Conservation (phyloP, 2,329 filamentous ascomycete species). For the Verticillium isaacii region DNA sequence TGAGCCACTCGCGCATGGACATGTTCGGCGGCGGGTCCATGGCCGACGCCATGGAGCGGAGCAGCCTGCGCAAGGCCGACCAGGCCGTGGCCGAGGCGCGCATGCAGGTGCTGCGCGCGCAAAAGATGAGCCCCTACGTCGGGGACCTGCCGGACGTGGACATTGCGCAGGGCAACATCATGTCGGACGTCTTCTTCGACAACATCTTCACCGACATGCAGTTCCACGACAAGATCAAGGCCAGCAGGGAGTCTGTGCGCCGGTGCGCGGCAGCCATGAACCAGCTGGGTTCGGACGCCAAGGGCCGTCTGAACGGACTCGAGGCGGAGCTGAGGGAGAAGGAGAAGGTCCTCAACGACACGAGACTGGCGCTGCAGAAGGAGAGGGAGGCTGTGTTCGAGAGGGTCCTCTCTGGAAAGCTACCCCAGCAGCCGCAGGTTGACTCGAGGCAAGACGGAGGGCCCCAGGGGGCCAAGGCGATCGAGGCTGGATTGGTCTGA, state of each 20-base stretch:
- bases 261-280: conserved; percentile 26
- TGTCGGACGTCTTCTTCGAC: conserved; percentile 50
- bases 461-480: neutral
- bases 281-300: conserved; percentile 17
- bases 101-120: conserved; percentile 33
- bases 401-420: conserved; percentile 5
- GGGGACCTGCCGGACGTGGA: conserved; percentile 31
- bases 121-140: conserved; percentile 31
- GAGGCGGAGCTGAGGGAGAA: conserved; percentile 23
- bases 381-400: conserved; percentile 39
- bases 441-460: neutral
- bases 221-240: conserved; percentile 47
- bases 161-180: conserved; percentile 39
- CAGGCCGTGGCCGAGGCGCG: conserved; percentile 33
- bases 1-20: conserved; percentile 35
- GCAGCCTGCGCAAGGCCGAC: conserved; percentile 43
- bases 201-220: conserved; percentile 48
- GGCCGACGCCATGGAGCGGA: conserved; percentile 38
- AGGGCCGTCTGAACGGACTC: conserved; percentile 9
- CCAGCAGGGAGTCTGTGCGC: conserved; percentile 30
- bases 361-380: conserved; percentile 35
- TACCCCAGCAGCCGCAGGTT: neutral
- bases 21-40: conserved; percentile 47
- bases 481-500: neutral
- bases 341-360: conserved; percentile 24